Evolutionary conservation across 129 eudicot species (phyloP).

Genomic region (Ambrosia artemisiifolia): DNA sequence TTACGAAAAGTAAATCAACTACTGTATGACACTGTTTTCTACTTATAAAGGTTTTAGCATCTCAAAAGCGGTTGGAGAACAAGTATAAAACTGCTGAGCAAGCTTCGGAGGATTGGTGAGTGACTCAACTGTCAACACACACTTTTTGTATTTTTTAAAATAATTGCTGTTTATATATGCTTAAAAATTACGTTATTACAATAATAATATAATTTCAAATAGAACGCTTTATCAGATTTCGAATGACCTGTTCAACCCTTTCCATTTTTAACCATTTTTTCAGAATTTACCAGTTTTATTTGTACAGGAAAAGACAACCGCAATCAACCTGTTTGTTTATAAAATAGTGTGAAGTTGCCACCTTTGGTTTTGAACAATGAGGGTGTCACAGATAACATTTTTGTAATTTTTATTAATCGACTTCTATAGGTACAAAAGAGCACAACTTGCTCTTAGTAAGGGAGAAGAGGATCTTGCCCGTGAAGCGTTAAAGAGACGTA

Average conservation of each 20-base stretch:
- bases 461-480: constrained; percentile 99
- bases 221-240: neutral
- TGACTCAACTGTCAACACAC: neutral
- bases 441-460: constrained; percentile 93
- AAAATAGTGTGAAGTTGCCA: too few species aligned
- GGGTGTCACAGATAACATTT: neutral
- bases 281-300: too few species aligned
- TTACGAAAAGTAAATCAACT: neutral
- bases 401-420: neutral
- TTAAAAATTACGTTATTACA: neutral
- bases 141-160: neutral
- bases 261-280: too few species aligned
- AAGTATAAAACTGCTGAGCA: constrained; percentile 78
- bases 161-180: neutral
- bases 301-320: too few species aligned
- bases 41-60: constrained; percentile 76
- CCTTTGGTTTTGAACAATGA: too few species aligned
- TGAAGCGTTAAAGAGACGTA: constrained; percentile 95
- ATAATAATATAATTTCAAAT: neutral
- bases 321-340: too few species aligned
- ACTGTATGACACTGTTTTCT: neutral
- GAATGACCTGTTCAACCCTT: too few species aligned
- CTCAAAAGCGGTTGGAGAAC: constrained; percentile 93
- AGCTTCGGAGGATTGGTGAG: constrained; percentile 97
- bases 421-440: constrained; percentile 70